Conservation (phyloP, 2,329 filamentous ascomycete genomes). For the Sporothrix curviconia region DNA sequence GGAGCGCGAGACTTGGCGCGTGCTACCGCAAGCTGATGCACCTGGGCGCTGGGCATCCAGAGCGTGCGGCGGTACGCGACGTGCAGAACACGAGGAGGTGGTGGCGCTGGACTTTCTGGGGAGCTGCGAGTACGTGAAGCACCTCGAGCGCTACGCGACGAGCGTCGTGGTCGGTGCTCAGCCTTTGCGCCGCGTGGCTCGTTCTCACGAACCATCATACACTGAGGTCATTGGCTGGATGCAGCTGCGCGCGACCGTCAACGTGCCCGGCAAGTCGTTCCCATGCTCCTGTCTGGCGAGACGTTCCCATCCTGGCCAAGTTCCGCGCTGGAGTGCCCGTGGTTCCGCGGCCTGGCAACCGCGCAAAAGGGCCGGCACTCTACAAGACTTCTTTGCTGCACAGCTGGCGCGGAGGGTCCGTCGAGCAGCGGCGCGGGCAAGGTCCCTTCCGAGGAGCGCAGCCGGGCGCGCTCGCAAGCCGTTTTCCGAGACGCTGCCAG, state of each 20-base stretch:
- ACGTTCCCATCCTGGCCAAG: slow-evolving; percentile 45
- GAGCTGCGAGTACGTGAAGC: slow-evolving; percentile 42
- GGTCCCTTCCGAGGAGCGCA: slow-evolving; percentile 19
- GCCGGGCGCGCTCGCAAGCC: slow-evolving; percentile 27
- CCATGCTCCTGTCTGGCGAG: slow-evolving; percentile 52
- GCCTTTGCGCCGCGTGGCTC: slow-evolving; percentile 48
- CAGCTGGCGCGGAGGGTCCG: slow-evolving; percentile 44
- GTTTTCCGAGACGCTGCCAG: slow-evolving; percentile 42
- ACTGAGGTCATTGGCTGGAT: slow-evolving; percentile 53
- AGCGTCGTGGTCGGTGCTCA: slow-evolving; percentile 50
- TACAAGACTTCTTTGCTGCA: slow-evolving; percentile 50
- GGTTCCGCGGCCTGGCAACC: slow-evolving; percentile 42
- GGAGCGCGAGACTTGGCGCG: slow-evolving; percentile 38
- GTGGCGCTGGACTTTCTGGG: slow-evolving; percentile 45
- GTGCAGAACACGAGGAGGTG: slow-evolving; percentile 52
- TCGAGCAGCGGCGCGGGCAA: slow-evolving; percentile 31
- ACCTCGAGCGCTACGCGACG: slow-evolving; percentile 48
- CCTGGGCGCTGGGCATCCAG: slow-evolving; percentile 46
- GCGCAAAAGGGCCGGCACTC: slow-evolving; percentile 36
- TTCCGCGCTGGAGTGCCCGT: slow-evolving; percentile 43
- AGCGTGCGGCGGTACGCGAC: slow-evolving; percentile 44
- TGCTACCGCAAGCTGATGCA: slow-evolving; percentile 46
- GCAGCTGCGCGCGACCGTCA: slow-evolving; percentile 51
- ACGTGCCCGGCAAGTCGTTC: slow-evolving; percentile 46
- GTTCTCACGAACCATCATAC: slow-evolving; percentile 47